A percentile compares a stretch with the other conserved stretches of the same genome.
phyloP scores from a whole-genome alignment of 768 basidiomycete genomes.

The Lactifluus rugatus region DNA sequence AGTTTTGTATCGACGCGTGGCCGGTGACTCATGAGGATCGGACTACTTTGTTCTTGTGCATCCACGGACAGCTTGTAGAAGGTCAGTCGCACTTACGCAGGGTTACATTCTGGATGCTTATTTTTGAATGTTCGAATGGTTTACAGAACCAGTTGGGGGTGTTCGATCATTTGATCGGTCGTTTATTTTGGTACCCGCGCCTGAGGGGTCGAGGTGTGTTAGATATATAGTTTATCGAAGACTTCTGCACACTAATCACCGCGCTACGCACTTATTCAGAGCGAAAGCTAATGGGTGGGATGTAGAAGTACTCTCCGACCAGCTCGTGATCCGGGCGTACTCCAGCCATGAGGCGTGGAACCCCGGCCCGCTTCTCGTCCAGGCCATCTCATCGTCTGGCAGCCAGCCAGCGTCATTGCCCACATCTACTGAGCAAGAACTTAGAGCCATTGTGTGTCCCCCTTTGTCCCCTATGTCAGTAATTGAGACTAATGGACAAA shows the following conservation, averaged over 20 bases:
- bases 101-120: neutral
- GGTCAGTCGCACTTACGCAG: slow-evolving; percentile 38
- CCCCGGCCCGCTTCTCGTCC: slow-evolving; percentile 64
- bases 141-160: slow-evolving; percentile 58
- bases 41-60: slow-evolving; percentile 50
- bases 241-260: slow-evolving; percentile 10
- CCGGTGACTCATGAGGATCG: slow-evolving; percentile 54
- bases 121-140: neutral
- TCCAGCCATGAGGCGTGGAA: slow-evolving; percentile 75
- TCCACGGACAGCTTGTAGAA: slow-evolving; percentile 91
- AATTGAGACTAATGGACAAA: slow-evolving; percentile 15
- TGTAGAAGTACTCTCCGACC: slow-evolving; percentile 82
- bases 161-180: slow-evolving; percentile 89
- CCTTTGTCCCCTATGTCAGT: neutral
- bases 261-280: slow-evolving; percentile 29
- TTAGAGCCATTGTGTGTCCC: slow-evolving; percentile 49
- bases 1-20: slow-evolving; percentile 84
- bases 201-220: slow-evolving; percentile 75
- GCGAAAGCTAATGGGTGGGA: slow-evolving; percentile 84
- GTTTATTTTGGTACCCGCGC: slow-evolving; percentile 75
- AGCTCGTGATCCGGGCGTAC: slow-evolving; percentile 74
- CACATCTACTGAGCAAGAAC: slow-evolving; percentile 38
- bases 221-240: neutral
- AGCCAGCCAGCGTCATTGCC: slow-evolving; percentile 24
- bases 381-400: slow-evolving; percentile 33